Percentiles rank a stretch among this genome's conserved stretches.
phyloP scores from a whole-genome alignment of 805 yeast genomes.

The Metschnikowia dekortorum region DNA sequence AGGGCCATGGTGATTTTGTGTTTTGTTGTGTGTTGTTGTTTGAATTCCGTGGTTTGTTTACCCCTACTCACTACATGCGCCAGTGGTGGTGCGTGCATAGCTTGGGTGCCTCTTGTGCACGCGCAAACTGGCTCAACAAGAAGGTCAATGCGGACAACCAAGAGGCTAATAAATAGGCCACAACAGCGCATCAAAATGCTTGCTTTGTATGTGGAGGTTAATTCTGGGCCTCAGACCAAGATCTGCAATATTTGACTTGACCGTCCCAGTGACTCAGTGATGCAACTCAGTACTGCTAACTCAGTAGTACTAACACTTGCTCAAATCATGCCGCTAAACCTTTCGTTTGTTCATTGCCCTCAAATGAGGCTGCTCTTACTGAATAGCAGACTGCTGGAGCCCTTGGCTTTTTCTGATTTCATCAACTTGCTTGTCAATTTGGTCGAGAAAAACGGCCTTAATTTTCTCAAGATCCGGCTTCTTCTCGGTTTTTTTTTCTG shows the following conservation, averaged over 20 bases:
- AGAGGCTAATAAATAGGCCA: too few relatives aligned
- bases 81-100: neutral
- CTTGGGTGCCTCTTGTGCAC: neutral
- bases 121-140: neutral
- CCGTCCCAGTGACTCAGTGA: too few relatives aligned
- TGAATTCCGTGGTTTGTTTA: neutral
- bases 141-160: too few relatives aligned
- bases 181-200: too few relatives aligned
- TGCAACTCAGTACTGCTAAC: too few relatives aligned
- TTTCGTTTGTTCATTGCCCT: too few relatives aligned
- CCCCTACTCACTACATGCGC: neutral
- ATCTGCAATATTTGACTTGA: too few relatives aligned
- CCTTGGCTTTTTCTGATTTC: constrained; percentile 12
- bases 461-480: constrained; percentile 17
- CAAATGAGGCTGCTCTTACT: neutral
- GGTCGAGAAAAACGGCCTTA: constrained; percentile 22
- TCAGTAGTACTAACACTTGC: too few relatives aligned
- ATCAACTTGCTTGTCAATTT: constrained; percentile 27
- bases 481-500: neutral
- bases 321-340: too few relatives aligned
- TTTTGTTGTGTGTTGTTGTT: neutral
- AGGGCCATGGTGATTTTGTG: constrained; percentile 13
- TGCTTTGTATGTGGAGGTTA: too few relatives aligned
- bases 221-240: too few relatives aligned
- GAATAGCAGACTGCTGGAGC: neutral